Conservation (phyloP, 2,329 filamentous ascomycete genomes). For the Penicillium sp. region DNA sequence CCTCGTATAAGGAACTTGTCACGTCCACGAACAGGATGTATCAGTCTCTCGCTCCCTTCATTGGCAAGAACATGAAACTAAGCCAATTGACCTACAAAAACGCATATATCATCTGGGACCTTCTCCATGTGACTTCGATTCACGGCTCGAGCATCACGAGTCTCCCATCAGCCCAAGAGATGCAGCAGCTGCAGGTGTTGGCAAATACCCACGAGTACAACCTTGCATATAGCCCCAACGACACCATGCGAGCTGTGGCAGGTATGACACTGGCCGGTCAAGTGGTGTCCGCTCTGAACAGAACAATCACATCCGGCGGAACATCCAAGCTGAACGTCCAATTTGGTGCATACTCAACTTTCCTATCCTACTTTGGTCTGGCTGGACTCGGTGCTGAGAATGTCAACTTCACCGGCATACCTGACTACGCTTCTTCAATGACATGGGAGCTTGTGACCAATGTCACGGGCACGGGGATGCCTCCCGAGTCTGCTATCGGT, state of each 20-base stretch:
- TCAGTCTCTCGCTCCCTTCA: constrained; percentile 43
- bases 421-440: constrained; percentile 74
- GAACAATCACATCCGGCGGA: constrained; percentile 32
- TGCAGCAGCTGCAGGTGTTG: constrained; percentile 58
- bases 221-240: constrained; percentile 64
- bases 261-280: constrained; percentile 61
- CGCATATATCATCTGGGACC: constrained; percentile 58
- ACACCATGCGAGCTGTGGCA: constrained; percentile 41
- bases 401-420: constrained; percentile 63
- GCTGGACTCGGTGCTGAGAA: constrained; percentile 45
- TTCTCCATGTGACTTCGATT: constrained; percentile 55
- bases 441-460: constrained; percentile 64
- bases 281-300: constrained; percentile 45
- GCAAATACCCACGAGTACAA: constrained; percentile 74
- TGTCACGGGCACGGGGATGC: constrained; percentile 29
- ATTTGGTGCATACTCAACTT: constrained; percentile 55
- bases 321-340: constrained; percentile 44
- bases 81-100: constrained; percentile 52
- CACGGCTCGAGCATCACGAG: constrained; percentile 44
- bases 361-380: constrained; percentile 56
- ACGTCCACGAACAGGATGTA: constrained; percentile 50
- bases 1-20: constrained; percentile 45
- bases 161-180: constrained; percentile 30
- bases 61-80: constrained; percentile 47
- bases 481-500: constrained; percentile 43